phyloP scores from a whole-genome alignment of 495 filamentous ascomycete genomes.

The Copromyces sp. region DNA sequence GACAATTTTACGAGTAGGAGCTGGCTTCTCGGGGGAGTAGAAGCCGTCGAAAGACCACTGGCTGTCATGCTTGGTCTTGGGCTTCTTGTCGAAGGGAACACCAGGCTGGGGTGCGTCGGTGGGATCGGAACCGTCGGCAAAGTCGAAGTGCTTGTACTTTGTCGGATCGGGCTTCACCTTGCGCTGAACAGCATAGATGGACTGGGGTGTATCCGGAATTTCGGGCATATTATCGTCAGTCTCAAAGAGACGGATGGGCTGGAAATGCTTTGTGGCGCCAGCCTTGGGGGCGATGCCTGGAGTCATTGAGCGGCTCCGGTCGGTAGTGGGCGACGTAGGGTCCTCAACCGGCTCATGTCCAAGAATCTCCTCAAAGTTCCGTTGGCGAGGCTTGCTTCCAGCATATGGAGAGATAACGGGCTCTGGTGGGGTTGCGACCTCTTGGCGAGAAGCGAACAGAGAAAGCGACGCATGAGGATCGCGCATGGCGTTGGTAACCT shows the following conservation, averaged over 20 bases:
- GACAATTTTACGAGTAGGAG: constrained; percentile 30
- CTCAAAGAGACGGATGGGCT: constrained; percentile 60
- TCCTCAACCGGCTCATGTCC: constrained; percentile 33
- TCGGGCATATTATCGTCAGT: constrained; percentile 37
- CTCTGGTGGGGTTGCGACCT: constrained; percentile 34
- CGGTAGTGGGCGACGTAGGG: constrained; percentile 38
- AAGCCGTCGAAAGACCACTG: constrained; percentile 87
- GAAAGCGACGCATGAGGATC: constrained; percentile 70
- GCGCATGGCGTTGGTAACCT: constrained; percentile 41
- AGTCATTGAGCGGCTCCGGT: constrained; percentile 31
- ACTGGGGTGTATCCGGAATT: constrained; percentile 28
- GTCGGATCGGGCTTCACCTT: constrained; percentile 53
- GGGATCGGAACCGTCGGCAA: constrained; percentile 51
- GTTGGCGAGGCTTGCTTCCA: constrained; percentile 35
- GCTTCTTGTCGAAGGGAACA: constrained; percentile 21
- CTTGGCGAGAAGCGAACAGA: constrained; percentile 56
- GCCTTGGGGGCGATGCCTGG: constrained; percentile 47
- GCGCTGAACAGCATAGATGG: constrained; percentile 27
- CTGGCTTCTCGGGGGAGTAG: constrained; percentile 64
- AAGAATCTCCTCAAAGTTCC: constrained; percentile 43
- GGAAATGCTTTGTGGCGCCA: constrained; percentile 61
- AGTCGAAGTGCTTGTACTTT: constrained; percentile 82
- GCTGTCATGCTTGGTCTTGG: constrained; percentile 52
- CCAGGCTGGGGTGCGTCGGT: constrained; percentile 24
- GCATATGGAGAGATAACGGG: constrained; percentile 42